Percentiles rank a stretch among this genome's conserved stretches.
These are phyloP conservation scores for Croton setiger DNA, from an alignment of 441 rosid genomes.

Conservation along the genomic window DNA sequence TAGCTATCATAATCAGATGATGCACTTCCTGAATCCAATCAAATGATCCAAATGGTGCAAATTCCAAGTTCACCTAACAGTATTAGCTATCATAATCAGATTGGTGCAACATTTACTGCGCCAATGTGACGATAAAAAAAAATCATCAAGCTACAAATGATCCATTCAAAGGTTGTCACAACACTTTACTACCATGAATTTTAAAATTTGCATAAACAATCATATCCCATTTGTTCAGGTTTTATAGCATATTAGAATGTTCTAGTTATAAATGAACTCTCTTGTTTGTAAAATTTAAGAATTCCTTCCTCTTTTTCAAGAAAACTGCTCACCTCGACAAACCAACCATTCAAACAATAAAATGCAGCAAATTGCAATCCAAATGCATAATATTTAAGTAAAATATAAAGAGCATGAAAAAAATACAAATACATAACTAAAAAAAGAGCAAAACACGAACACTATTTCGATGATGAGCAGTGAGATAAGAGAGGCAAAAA, in stretches of 20 bases:
- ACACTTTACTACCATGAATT: not conserved
- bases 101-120: not conserved
- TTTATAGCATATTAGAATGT: not conserved
- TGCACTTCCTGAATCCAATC: too few species aligned
- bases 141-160: not conserved
- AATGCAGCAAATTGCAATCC: not conserved
- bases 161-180: not conserved
- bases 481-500: not conserved
- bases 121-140: not conserved
- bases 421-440: not conserved
- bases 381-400: not conserved
- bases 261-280: not conserved
- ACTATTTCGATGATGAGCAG: too few species aligned
- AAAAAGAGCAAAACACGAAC: too few species aligned
- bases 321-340: too few species aligned
- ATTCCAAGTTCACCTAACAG: too few species aligned
- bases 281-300: not conserved
- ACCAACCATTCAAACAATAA: not conserved
- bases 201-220: not conserved
- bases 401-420: not conserved
- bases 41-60: too few species aligned
- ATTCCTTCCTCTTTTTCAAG: too few species aligned
- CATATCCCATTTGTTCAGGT: not conserved
- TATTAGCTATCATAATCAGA: not conserved
- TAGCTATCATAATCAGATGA: not conserved